Percentiles rank a stretch among this genome's conserved stretches.
These are phyloP conservation scores for Alternaria sp. DNA, from an alignment of 2,329 filamentous ascomycete genomes.

Conservation along the genomic window DNA sequence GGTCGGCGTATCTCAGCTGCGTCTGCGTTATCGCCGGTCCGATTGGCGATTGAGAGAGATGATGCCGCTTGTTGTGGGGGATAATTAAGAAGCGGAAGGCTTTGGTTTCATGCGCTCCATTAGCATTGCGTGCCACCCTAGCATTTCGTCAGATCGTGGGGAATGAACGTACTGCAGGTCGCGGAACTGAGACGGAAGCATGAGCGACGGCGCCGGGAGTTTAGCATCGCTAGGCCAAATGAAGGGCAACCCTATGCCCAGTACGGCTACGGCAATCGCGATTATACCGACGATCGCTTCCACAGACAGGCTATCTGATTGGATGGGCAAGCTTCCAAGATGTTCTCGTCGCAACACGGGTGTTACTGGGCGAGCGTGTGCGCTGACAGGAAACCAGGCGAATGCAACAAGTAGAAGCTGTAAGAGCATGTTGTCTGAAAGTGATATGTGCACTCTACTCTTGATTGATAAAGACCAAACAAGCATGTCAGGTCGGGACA, in stretches of 20 bases:
- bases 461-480: too few relatives aligned
- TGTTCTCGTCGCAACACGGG: background rate
- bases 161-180: background rate
- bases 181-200: background rate
- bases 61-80: too few relatives aligned
- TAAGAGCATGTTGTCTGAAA: background rate
- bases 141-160: too few relatives aligned
- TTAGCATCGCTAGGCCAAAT: background rate
- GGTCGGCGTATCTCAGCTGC: background rate
- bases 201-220: too few relatives aligned
- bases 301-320: background rate
- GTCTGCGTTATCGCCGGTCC: background rate
- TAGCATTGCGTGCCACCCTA: too few relatives aligned
- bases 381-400: too few relatives aligned
- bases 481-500: too few relatives aligned
- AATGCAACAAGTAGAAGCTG: background rate
- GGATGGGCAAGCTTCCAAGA: background rate
- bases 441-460: too few relatives aligned
- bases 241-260: background rate
- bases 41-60: too few relatives aligned
- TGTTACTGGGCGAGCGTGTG: background rate
- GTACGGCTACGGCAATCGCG: background rate
- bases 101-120: too few relatives aligned
- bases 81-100: too few relatives aligned
- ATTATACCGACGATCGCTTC: background rate